phyloP scores from a whole-genome alignment of 345 rosid genomes.

The Eucalyptus marginata region DNA sequence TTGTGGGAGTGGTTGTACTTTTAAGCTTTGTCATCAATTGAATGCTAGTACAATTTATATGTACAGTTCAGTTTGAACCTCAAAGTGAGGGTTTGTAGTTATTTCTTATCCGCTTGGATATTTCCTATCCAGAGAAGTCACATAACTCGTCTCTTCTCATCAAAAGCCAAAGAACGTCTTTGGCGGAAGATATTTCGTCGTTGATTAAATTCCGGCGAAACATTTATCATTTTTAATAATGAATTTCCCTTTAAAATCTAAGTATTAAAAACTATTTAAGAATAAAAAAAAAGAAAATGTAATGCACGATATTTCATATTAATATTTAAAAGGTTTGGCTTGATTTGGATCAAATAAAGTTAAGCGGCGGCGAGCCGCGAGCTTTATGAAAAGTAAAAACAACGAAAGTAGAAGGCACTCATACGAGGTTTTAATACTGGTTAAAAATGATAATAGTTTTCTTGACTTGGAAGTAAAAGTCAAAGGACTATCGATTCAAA shows the following conservation, averaged over 20 bases:
- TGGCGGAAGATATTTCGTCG: background rate
- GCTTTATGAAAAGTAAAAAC: background rate
- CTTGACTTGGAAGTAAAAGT: background rate
- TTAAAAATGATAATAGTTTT: background rate
- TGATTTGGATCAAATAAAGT: background rate
- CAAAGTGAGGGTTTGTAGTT: too few species aligned
- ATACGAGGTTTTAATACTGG: background rate
- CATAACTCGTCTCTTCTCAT: background rate
- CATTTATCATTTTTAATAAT: too few species aligned
- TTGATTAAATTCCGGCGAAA: too few species aligned
- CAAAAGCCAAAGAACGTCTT: background rate
- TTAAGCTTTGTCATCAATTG: background rate
- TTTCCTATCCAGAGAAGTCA: rapidly evolving
- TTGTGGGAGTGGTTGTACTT: background rate
- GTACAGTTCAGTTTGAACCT: too few species aligned
- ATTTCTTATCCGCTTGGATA: background rate
- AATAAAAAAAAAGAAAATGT: too few species aligned
- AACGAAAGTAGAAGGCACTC: background rate
- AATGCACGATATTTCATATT: background rate
- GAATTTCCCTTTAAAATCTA: background rate
- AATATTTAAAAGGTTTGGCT: background rate
- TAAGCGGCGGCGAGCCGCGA: background rate
- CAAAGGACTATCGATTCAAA: background rate
- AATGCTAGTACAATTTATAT: background rate
- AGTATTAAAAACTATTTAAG: background rate